Evolutionary conservation across 106 monocot genomes (phyloP).

Genomic region (Allium fistulosum): DNA sequence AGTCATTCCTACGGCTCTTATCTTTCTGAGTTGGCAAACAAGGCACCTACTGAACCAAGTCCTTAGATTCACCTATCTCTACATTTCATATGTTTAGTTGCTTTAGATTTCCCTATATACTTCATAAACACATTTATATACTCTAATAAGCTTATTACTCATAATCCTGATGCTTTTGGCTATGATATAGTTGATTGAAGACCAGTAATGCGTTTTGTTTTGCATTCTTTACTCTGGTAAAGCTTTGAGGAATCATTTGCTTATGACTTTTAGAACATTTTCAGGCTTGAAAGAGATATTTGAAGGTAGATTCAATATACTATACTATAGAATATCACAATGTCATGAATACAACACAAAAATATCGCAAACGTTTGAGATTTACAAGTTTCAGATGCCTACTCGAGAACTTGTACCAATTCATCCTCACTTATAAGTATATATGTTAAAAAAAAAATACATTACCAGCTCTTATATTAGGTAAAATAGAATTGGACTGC

Average conservation of each 20-base stretch:
- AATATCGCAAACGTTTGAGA: not conserved
- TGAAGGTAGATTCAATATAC: too few species aligned
- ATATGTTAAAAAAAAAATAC: not conserved
- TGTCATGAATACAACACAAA: not conserved
- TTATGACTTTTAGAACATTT: not conserved
- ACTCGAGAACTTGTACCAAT: not conserved
- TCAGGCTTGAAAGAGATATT: not conserved
- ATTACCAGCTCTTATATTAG: not conserved
- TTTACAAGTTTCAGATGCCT: not conserved
- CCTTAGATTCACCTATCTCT: not conserved
- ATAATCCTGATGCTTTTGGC: not conserved
- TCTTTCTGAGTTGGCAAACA: not conserved
- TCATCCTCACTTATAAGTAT: not conserved
- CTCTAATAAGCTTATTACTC: not conserved
- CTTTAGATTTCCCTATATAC: not conserved
- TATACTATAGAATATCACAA: too few species aligned
- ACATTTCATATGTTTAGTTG: not conserved
- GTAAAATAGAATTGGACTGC: too few species aligned
- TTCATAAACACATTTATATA: not conserved
- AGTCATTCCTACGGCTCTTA: constrained; percentile 2
- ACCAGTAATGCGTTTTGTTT: not conserved
- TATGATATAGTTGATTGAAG: not conserved
- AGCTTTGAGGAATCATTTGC: not conserved
- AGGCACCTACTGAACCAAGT: not conserved
- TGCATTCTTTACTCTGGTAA: not conserved